These are phyloP conservation scores for Spinacia oleracea DNA, from an alignment of 179 eudicot species.

Conservation along the genomic window DNA sequence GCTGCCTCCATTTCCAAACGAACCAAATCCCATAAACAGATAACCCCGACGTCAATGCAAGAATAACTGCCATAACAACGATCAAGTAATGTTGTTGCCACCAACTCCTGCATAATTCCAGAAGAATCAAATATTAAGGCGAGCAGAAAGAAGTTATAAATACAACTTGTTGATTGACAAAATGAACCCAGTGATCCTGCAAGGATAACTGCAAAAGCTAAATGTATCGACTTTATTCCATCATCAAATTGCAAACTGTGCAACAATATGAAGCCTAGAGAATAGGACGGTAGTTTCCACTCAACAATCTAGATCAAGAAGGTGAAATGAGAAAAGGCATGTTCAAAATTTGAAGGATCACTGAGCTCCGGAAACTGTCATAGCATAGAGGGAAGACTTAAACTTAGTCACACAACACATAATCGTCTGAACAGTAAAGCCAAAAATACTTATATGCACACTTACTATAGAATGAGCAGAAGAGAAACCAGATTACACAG, in stretches of 20 bases:
- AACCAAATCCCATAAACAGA: conserved; percentile 55
- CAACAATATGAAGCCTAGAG: not conserved
- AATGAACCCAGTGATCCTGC: not conserved
- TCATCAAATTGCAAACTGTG: not conserved
- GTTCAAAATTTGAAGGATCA: not conserved
- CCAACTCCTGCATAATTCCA: conserved; percentile 59
- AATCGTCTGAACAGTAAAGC: not conserved
- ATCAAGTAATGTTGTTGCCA: conserved; percentile 62
- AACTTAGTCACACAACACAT: not conserved
- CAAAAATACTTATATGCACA: not conserved
- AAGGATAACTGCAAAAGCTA: not conserved
- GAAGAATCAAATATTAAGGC: conserved; percentile 8
- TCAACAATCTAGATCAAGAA: not conserved
- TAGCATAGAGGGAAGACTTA: not conserved
- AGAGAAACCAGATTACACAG: not conserved
- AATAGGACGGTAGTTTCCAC: not conserved
- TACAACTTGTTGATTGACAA: too few species aligned
- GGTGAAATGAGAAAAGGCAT: not conserved
- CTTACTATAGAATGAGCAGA: not conserved
- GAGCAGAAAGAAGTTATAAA: not conserved
- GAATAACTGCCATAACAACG: conserved; percentile 44
- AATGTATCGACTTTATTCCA: not conserved
- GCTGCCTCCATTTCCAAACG: conserved; percentile 61
- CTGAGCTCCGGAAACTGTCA: not conserved
- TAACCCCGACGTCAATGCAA: conserved; percentile 48